Base-by-base conservation (phyloP, 1,284 basidiomycete genomes). In the Leucoagaricus sp. region DNA sequence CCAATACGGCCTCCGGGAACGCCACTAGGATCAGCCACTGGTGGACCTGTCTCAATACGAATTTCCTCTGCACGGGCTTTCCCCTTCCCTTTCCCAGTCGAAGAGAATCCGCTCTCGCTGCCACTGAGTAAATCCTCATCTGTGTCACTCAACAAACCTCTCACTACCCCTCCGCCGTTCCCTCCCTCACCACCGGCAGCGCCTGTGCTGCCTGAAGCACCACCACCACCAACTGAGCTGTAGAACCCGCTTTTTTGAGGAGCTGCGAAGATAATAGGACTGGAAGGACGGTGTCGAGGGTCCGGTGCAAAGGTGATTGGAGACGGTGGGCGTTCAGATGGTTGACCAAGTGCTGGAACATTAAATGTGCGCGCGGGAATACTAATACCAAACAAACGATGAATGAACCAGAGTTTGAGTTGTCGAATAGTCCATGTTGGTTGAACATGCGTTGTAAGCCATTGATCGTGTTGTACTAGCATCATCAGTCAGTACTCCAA, bases 391-490 rank as follows among this genome's bases (percentile, higher is more conserved):
- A 57, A 52, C 15, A 57, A 21, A 8, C 42, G 49, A 28, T 57
- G 49, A 23, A 57, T 28, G 2, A 57, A 33, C 55, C 55, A 57
- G 19, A 57, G 26, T 25, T 57, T 57, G 49, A 57, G 42, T 17
- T 57, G 55, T 3, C 55, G 55, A 19, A 51, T 40, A 9, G 55
- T 45, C 55, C 55, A 57, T 33, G 31, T 6, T 1, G 55, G 44
- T 15, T 57, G 41, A 26, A 57, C 45, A 26, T 51, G 55, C 6
- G 55, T 57, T 13, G 55, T 57, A 4, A 57, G 21, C 55, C 55
- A 57, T 46, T 57, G 55, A 44, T 57, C 55, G 33, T 57, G 55
- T 46, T 57, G 55, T 42, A 57, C 55, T 57, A 17, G 9, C 21
- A 9, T 8, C 17, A 19, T 6, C 2, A 44, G 26, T 19, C 5